Conservation (phyloP, 306 rosid genomes). For the Lagenaria siceraria region DNA sequence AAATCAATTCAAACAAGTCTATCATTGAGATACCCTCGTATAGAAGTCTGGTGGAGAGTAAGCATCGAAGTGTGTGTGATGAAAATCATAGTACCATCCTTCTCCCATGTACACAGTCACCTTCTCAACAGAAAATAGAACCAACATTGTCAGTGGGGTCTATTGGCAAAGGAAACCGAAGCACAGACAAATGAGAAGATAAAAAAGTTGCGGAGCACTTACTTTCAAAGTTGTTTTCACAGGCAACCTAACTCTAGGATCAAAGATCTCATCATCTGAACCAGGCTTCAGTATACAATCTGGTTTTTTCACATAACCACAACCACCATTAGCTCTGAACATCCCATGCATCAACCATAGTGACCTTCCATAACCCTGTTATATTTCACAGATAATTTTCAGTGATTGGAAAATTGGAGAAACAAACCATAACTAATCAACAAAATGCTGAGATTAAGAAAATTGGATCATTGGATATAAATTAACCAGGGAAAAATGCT, state of each 20-base stretch:
- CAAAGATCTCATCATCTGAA: conserved; percentile 50
- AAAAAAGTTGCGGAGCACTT: conserved; percentile 12
- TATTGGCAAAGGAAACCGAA: background rate
- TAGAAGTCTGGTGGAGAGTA: conserved; percentile 97
- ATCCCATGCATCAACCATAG: conserved; percentile 98
- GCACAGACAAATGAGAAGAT: background rate
- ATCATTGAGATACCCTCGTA: conserved; percentile 50
- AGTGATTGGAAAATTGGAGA: background rate
- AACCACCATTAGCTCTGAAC: conserved; percentile 89
- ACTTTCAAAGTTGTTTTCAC: conserved; percentile 74
- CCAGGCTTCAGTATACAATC: conserved; percentile 44
- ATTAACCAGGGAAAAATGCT: background rate
- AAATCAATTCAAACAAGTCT: too few species aligned
- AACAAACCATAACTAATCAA: background rate
- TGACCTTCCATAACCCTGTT: conserved; percentile 88
- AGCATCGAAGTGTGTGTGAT: conserved; percentile 72
- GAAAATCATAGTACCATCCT: conserved; percentile 91
- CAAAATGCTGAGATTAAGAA: background rate
- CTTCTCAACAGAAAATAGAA: conserved; percentile 28
- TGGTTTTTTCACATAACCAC: conserved; percentile 95
- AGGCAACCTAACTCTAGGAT: conserved; percentile 45
- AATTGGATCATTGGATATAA: background rate
- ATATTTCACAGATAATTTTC: conserved; percentile 9
- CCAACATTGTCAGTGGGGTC: conserved; percentile 8
- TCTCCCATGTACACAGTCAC: conserved; percentile 90